phyloP scores from a whole-genome alignment of 805 yeast genomes.

The Candida xiaguanensis region DNA sequence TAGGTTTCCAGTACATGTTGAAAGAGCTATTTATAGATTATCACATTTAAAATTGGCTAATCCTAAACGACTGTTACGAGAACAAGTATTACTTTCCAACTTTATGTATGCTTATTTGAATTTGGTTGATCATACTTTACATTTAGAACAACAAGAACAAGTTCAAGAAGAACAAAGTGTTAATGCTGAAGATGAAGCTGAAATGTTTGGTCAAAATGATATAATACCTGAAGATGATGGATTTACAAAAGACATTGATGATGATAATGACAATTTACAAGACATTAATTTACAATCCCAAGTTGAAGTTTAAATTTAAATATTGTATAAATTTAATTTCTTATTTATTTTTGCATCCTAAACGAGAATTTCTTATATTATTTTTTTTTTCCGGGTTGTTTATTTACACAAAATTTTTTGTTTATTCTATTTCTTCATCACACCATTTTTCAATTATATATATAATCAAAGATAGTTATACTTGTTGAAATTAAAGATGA shows the following conservation, averaged over 20 bases:
- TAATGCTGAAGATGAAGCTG: slow-evolving; percentile 8
- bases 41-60: slow-evolving; percentile 93
- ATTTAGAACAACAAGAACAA: slow-evolving; percentile 54
- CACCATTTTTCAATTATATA: not conserved
- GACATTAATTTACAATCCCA: not conserved
- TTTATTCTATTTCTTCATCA: slow-evolving; percentile 1
- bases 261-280: not conserved
- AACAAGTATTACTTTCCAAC: slow-evolving; percentile 89
- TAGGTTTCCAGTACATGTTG: slow-evolving; percentile 91
- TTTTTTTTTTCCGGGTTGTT: not conserved
- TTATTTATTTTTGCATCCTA: not conserved
- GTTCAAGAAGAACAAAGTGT: slow-evolving; percentile 7
- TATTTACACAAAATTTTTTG: slow-evolving; percentile 2
- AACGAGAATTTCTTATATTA: not conserved
- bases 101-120: slow-evolving; percentile 97
- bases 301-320: not conserved
- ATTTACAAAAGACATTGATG: slow-evolving; percentile 2
- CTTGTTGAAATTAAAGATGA: slow-evolving; percentile 5
- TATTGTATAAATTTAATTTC: not conserved
- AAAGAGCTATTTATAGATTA: slow-evolving; percentile 88
- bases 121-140: slow-evolving; percentile 86
- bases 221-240: slow-evolving; percentile 7
- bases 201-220: slow-evolving; percentile 6
- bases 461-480: not conserved
- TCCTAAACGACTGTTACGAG: slow-evolving; percentile 84